Percentiles rank a stretch among this genome's conserved stretches.
These are phyloP conservation scores for Dictyostelium capitatum DNA, from an alignment of 78 protist genomes.

Conservation along the genomic window DNA sequence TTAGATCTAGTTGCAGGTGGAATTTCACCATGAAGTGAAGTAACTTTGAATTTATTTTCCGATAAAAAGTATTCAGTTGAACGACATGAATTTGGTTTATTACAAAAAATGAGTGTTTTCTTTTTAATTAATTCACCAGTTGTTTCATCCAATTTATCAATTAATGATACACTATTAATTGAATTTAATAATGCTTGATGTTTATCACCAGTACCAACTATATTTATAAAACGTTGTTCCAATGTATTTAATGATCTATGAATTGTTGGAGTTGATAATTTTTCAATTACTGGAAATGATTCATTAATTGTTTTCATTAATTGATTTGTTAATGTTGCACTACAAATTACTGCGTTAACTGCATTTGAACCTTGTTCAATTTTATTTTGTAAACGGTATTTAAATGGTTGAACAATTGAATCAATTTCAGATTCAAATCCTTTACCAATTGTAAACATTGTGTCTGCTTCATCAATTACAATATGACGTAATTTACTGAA, in stretches of 20 bases:
- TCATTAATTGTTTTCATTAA: constrained; percentile 6
- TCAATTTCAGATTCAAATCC: constrained; percentile 82
- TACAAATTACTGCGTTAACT: constrained; percentile 28
- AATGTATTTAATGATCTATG: constrained; percentile 45
- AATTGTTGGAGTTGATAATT: constrained; percentile 41
- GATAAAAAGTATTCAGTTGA: constrained; percentile 78
- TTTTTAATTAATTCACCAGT: not conserved
- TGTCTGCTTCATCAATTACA: constrained; percentile 89
- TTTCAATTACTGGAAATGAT: constrained; percentile 35
- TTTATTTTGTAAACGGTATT: constrained; percentile 41
- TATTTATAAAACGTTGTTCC: constrained; percentile 35
- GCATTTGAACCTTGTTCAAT: not conserved
- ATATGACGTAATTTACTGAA: constrained; percentile 52
- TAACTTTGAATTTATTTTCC: constrained; percentile 38
- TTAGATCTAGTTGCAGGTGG: constrained; percentile 25
- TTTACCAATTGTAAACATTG: constrained; percentile 79
- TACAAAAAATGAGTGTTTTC: constrained; percentile 69
- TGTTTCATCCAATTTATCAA: not conserved
- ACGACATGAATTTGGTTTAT: constrained; percentile 62
- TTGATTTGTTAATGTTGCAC: constrained; percentile 73
- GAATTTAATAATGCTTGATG: constrained; percentile 37
- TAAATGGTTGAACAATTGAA: constrained; percentile 38
- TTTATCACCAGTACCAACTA: constrained; percentile 31
- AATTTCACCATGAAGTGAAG: constrained; percentile 78
- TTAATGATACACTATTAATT: not conserved